Evolutionary conservation across 2,329 filamentous ascomycete genomes (phyloP), one percentile per base, ranked within the genome.

Genomic region (Phialemoniopsis sp.): DNA sequence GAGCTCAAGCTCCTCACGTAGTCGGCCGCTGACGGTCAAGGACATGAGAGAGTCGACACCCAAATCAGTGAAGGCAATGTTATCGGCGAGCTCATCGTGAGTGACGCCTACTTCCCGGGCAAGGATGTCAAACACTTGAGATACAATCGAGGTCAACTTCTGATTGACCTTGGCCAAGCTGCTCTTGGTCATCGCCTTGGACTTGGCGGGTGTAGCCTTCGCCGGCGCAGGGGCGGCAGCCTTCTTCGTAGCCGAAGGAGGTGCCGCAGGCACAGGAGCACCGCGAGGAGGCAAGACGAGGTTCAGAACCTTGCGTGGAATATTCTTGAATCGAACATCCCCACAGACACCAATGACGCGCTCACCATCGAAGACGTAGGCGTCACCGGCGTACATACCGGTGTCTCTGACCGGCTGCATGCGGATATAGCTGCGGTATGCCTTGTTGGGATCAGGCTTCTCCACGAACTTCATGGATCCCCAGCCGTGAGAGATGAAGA

Each of bases 271-370:
- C 26, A 59, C 55, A 32, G 63, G 59, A 16, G 62, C 58, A 34
- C 75, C 76, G 19, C 71, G 67, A 2, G 80, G 80, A 39, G 82
- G 81, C 45, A 87, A 64, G 57, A 87, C 74, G 49, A 80, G 73
- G 64, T 84, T 82, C 44, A 86, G 67, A 17, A 82, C 68, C 50
- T 76, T 75, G 51, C 82, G 80, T 29, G 82, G 80, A 39, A 85
- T 82, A 48, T 76, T 70, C 56, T 79, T 76, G 67, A 86, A 85
- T 60, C 80, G 80, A 49, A 85, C 70, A 36, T 81, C 78, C 37
- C 70, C 64, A 28, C 60, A 55, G 8, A 74, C 53, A 32, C 67
- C 72, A 3, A 76, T 67, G 29, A 76, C 62, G 38, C 54, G 61
- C 28, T 74, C 70, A 30, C 68, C 67, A 18, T 78, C 70, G 40